Percentiles rank a stretch among this genome's conserved stretches.
phyloP scores from a whole-genome alignment of 2,329 filamentous ascomycete species.

The Blumeria hordei region DNA sequence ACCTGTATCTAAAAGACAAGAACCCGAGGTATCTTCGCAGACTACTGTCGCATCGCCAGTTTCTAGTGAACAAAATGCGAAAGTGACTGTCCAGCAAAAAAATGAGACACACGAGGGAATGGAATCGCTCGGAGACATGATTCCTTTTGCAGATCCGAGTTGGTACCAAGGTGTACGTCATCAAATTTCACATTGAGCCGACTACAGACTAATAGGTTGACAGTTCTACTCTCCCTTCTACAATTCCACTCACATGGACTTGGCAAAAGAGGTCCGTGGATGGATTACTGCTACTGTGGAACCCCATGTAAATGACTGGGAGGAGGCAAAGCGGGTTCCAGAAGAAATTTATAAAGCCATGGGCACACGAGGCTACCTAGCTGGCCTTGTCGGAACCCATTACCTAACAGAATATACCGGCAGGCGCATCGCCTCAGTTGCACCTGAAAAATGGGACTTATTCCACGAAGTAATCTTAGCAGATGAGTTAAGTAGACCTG shows the following conservation, averaged over 20 bases:
- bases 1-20: background rate
- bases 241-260: conserved; percentile 78
- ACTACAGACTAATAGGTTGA: background rate
- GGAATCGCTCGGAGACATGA: conserved; percentile 62
- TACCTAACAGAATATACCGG: conserved; percentile 57
- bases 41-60: conserved; percentile 20
- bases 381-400: conserved; percentile 67
- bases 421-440: conserved; percentile 50
- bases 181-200: no score
- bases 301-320: conserved; percentile 86
- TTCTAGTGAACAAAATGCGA: conserved; percentile 19
- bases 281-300: conserved; percentile 82
- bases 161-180: conserved; percentile 85
- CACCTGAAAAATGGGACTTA: conserved; percentile 80
- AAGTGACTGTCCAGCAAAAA: conserved; percentile 28
- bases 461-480: conserved; percentile 96
- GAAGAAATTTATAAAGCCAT: conserved; percentile 83
- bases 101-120: conserved; percentile 35
- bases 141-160: conserved; percentile 75
- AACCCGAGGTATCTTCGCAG: conserved; percentile 17
- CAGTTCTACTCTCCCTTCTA: conserved; percentile 93
- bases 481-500: conserved; percentile 74
- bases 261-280: conserved; percentile 72
- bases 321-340: conserved; percentile 79
- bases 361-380: conserved; percentile 77